Conservation (phyloP, 768 basidiomycete species). For the Goffeauzyma gilvescens region DNA sequence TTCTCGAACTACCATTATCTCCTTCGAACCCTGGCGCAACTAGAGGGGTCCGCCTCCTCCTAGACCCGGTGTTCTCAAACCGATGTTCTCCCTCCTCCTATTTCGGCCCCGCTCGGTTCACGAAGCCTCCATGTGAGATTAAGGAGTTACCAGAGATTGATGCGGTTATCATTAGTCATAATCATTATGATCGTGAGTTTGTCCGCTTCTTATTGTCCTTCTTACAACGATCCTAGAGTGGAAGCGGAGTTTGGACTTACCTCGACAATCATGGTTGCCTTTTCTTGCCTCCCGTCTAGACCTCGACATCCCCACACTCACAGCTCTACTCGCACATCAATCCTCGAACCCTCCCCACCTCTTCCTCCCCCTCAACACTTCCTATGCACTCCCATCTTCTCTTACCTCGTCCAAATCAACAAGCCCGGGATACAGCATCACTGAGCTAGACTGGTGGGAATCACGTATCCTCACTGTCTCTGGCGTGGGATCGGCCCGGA, state of each 20-base stretch:
- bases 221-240: too few relatives aligned
- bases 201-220: too few relatives aligned
- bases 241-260: too few relatives aligned
- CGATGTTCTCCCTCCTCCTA: constrained; percentile 25
- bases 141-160: constrained; percentile 46
- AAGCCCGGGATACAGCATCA: constrained; percentile 32
- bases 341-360: constrained; percentile 39
- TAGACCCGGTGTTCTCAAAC: constrained; percentile 31
- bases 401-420: constrained; percentile 33
- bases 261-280: too few relatives aligned
- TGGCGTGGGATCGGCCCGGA: constrained; percentile 17
- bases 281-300: too few relatives aligned
- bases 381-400: constrained; percentile 34
- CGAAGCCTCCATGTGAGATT: constrained; percentile 37
- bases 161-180: constrained; percentile 34
- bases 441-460: constrained; percentile 52
- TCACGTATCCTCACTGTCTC: constrained; percentile 26
- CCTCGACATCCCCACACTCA: constrained; percentile 17
- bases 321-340: constrained; percentile 31
- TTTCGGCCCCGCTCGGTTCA: constrained; percentile 13
- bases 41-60: constrained; percentile 28
- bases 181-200: neutral
- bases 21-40: constrained; percentile 10
- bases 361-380: constrained; percentile 45
- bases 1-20: constrained; percentile 33